Evolutionary conservation across 257 asterid species (phyloP), one percentile per base, ranked within the genome.

Genomic region (Plectranthus barbatus): DNA sequence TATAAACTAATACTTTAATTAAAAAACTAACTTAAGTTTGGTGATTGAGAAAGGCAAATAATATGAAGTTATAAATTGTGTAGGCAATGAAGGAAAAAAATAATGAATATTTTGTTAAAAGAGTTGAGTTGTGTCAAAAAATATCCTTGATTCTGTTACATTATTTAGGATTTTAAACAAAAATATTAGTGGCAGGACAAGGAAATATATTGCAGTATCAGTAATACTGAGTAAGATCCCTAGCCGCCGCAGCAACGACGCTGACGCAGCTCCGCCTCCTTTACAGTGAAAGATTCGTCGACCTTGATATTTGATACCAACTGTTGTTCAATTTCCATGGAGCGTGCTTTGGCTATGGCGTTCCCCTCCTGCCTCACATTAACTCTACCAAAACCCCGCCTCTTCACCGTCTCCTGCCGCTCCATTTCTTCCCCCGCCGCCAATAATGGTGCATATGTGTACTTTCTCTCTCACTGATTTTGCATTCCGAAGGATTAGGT

Each of bases 401-500:
- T 54, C 47, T 63, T 73, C 40, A 53, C 76, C 33, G 54, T 80
- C 70, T 63, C 12, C 34, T 76, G 80, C 72, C 76, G 63, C 51
- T 70, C 85, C 13, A 18, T 48, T 66, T 62, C 81, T 26, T 39
- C 67, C 45, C 46, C 83, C n/a, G 44, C 63, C 36, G 15, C 76
- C 64, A 57, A 36, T 5, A 61, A 40, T 15, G 64, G 64, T 58
- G 64, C 0, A 37, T 39, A 12, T 6, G 9, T 37, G 42, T 45
- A 21, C 29, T 13, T 23, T 13, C 6, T 6, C 54, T 55, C 23
- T 21, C 47, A 15, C 4, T 31, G 36, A 9, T 9, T 24, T 34
- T 0, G 36, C 34, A 14, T 14, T 73, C 49, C 37, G 7, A 26
- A 7, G 21, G 9, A 9, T 15, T 20, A 33, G 23, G 44, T 33